Evolutionary conservation across 2,329 filamentous ascomycete species (phyloP), one percentile per base, ranked within the genome.

Genomic region (Claviceps pazoutovae): DNA sequence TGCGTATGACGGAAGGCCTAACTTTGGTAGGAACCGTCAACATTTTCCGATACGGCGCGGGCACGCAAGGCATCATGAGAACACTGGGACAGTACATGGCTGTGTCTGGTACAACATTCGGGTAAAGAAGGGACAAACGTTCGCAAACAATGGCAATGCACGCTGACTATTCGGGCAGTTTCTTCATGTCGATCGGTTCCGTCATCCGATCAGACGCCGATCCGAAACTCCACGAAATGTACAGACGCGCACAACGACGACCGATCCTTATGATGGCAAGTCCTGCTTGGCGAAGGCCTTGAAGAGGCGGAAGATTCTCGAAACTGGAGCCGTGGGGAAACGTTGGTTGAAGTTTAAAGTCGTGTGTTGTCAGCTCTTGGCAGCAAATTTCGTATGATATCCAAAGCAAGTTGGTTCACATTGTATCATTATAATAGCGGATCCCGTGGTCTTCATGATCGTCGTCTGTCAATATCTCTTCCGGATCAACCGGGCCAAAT

Each of bases 121-220:
- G 91, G 91, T 95, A 79, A 26, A 48, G 21, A 26, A 5, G 34
- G 34, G 26, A 3, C 7, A 14, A 37, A 43, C 26, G 17, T 50
- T 17, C 42, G 16, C 41, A 23, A 48, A 26, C 42, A 19, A 48
- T 46, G 26, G 8, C 39, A 19, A 51, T 26, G 8, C 13, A 46
- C 37, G 53, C 57, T 66, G 44, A 67, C 53, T n/a, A 39, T 41
- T 30, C 2, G 11, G 51, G 19, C 57, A 83, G 80, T 23, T 96
- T 97, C 73, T 98, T 98, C 78, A 98, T 98, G 93, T 91, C 88
- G 53, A 95, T 98, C 60, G 93, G 93, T 60, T 95, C 88, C 61
- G 90, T 95, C 45, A 96, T 98, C 63, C 86, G 93, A 64, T 90
- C 88, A 54, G 93, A 98, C 61, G 82, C 87, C 57, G 87, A 88